Base-by-base conservation (phyloP, 2,329 filamentous ascomycete species). In the Nigrograna mackinnonii region DNA sequence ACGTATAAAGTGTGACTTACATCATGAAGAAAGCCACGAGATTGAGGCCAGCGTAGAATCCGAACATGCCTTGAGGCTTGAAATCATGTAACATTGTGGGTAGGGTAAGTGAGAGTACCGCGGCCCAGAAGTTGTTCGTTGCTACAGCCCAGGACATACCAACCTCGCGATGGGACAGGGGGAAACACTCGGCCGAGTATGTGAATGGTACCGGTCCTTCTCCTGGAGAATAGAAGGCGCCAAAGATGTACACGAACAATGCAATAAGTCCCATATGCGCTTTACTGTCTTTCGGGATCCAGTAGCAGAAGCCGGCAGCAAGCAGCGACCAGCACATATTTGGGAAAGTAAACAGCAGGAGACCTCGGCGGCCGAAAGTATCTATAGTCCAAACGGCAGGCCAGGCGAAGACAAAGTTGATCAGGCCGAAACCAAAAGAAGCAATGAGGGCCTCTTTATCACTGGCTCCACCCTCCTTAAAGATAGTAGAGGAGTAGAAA, bases 131-230 rank as follows among this genome's bases (percentile, higher is more conserved):
- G 9, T 17, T 13, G 16, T 11, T 33, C 16, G 31, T 33, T 17
- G 31, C 31, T 17, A 17, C 68, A 6, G 69, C 67, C 54, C 64
- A 70, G 31, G 54, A 58, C 68, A 71, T 72, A 37, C 69, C 70
- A 20, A 72, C 59, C 54, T 72, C 64, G 49, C 85, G 77, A 56
- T 87, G 83, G 2, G 81, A 84, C 2, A 87, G 75, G 0, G 85
- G 84, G 60, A 84, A 87, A 2, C 86, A 82, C 65, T 88, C 85
- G 39, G 84, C 83, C 4, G 77, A 79, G 67, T 87, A 87, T 0
- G 82, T 81, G 58, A 84, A 87, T 0, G 84, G 84, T 0, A 87
- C 84, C 7, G 80, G 70, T 1, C 72, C 72, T 56, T 74, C 69
- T 1, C 72, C 71, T 4, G 70, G 70, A 4, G 53, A 58, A 41